phyloP scores from a whole-genome alignment of 2,329 filamentous ascomycete species.

The Botrytis elliptica region DNA sequence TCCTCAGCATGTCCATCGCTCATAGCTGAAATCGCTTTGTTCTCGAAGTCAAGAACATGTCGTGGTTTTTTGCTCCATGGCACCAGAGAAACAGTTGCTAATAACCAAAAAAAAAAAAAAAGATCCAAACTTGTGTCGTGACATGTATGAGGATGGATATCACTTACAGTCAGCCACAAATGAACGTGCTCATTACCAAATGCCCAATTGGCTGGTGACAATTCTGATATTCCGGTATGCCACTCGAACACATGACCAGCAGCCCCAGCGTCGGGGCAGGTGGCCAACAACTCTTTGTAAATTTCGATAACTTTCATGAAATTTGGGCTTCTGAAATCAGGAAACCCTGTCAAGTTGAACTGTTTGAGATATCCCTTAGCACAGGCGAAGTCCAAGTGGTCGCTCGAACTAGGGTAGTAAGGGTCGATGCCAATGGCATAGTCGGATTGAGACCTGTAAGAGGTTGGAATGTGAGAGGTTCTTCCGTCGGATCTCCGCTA shows the following conservation, averaged over 20 bases:
- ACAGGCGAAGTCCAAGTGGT: conserved; percentile 5
- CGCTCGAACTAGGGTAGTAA: background rate
- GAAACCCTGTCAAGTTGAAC: background rate
- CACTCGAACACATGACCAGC: conserved; percentile 1
- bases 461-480: background rate
- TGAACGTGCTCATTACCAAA: conserved; percentile 1
- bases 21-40: background rate
- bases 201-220: background rate
- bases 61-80: background rate
- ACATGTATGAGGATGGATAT: background rate
- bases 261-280: background rate
- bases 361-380: background rate
- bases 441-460: background rate
- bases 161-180: conserved; percentile 1
- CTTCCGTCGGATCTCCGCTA: background rate
- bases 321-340: background rate
- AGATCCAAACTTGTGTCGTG: background rate
- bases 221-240: background rate
- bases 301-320: background rate
- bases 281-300: background rate
- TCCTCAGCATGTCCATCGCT: background rate
- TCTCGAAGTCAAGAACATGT: conserved; percentile 1
- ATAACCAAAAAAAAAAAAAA: background rate
- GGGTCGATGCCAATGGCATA: background rate
- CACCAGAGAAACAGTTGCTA: background rate